Evolutionary conservation across 306 rosid genomes (phyloP).

Genomic region (Clitoria ternatea): DNA sequence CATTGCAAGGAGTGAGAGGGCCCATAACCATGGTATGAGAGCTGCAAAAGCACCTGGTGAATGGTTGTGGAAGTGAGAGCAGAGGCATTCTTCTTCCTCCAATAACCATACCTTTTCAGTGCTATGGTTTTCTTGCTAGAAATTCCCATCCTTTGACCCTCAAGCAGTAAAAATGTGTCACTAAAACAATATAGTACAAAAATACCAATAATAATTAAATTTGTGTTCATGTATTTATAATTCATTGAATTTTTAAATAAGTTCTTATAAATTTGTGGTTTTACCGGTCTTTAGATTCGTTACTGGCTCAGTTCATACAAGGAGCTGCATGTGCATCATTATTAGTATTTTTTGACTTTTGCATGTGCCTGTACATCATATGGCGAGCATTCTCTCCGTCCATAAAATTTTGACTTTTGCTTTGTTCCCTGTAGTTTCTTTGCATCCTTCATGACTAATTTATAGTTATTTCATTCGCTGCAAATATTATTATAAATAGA

Average conservation of each 20-base stretch:
- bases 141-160: neutral
- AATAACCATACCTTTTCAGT: neutral
- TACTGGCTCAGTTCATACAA: no score
- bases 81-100: slow-evolving; percentile 40
- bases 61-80: slow-evolving; percentile 50
- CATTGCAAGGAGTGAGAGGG: slow-evolving; percentile 60
- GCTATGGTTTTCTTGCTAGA: neutral
- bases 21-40: slow-evolving; percentile 40
- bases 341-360: no score
- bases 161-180: neutral
- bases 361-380: no score
- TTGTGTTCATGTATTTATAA: neutral
- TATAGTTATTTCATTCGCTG: no score
- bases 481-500: no score
- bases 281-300: no score
- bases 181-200: neutral
- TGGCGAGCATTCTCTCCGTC: no score
- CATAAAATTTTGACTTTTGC: no score
- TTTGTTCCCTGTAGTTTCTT: no score
- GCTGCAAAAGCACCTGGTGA: slow-evolving; percentile 52
- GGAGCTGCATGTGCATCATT: no score
- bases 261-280: neutral
- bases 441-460: no score
- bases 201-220: neutral
- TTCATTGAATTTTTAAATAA: neutral